Percentiles rank a stretch among this genome's conserved stretches.
Conservation (phyloP, 208 protist species). For the Trypanosoma rangeli region DNA sequence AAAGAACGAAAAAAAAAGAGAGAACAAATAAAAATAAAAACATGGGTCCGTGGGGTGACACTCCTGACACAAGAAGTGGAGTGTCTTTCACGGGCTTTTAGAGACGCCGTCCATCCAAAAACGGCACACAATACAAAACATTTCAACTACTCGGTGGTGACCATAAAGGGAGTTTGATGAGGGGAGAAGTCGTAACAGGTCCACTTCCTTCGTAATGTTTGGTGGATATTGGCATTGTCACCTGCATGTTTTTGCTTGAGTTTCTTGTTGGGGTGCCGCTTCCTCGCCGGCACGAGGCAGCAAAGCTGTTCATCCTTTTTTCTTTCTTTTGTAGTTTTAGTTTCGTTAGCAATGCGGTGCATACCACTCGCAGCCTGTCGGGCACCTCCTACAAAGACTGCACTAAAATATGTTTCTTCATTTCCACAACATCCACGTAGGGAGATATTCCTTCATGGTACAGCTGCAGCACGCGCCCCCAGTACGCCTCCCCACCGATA, state of each 20-base stretch:
- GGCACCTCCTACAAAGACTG: conserved; percentile 17
- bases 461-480: conserved; percentile 40
- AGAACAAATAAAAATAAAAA: conserved; percentile 2
- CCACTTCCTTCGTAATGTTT: background rate
- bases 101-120: no score
- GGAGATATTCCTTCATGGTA: conserved; percentile 40
- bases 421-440: conserved; percentile 28
- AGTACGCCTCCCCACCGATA: conserved; percentile 48
- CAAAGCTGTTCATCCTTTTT: background rate
- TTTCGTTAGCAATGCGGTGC: background rate
- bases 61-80: background rate
- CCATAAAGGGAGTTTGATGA: no score
- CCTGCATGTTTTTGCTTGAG: background rate
- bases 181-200: no score
- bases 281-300: no score
- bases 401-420: conserved; percentile 26
- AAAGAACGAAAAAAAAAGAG: background rate
- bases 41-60: background rate
- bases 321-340: background rate
- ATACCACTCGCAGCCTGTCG: background rate
- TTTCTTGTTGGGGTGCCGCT: background rate
- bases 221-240: background rate
- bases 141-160: no score
- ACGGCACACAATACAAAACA: no score
- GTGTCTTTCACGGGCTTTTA: no score